Evolutionary conservation across 2,329 filamentous ascomycete species (phyloP).

Genomic region (Alternaria longipes): DNA sequence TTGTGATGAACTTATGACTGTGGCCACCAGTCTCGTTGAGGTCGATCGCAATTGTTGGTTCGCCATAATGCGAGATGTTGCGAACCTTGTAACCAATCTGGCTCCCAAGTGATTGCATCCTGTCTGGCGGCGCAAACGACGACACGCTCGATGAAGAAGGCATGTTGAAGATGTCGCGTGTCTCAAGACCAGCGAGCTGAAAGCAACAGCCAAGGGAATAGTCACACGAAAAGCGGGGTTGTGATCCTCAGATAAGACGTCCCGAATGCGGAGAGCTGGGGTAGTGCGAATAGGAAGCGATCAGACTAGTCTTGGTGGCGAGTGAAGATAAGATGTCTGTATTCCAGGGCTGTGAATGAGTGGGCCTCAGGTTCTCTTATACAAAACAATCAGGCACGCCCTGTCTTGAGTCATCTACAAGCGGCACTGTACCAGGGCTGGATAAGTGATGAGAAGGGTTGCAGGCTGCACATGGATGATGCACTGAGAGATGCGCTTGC

Average conservation of each 20-base stretch:
- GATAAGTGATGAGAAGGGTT: constrained; percentile 19
- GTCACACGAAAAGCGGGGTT: constrained; percentile 16
- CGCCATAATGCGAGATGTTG: constrained; percentile 44
- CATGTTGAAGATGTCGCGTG: constrained; percentile 30
- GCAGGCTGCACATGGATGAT: constrained; percentile 27
- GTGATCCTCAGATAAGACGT: constrained; percentile 18
- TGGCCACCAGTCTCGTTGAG: constrained; percentile 47
- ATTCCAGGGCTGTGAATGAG: constrained; percentile 2
- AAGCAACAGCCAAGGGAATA: constrained; percentile 20
- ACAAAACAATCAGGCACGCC: constrained; percentile 14
- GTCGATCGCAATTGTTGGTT: constrained; percentile 56
- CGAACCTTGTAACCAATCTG: constrained; percentile 48
- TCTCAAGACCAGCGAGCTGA: constrained; percentile 15
- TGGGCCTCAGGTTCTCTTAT: constrained; percentile 28
- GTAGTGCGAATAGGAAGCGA: constrained; percentile 4
- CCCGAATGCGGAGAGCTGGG: constrained; percentile 32
- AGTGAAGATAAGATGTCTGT: constrained; percentile 13
- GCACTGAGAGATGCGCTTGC: constrained; percentile 20
- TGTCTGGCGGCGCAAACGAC: constrained; percentile 30
- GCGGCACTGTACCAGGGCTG: constrained; percentile 7
- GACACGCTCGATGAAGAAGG: constrained; percentile 31
- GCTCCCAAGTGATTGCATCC: constrained; percentile 43
- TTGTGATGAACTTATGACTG: constrained; percentile 50
- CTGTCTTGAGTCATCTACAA: constrained; percentile 34
- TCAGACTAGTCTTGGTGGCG: constrained; percentile 11